Base-by-base conservation (phyloP, 2,329 filamentous ascomycete species). In the Aspergillus floridensis region DNA sequence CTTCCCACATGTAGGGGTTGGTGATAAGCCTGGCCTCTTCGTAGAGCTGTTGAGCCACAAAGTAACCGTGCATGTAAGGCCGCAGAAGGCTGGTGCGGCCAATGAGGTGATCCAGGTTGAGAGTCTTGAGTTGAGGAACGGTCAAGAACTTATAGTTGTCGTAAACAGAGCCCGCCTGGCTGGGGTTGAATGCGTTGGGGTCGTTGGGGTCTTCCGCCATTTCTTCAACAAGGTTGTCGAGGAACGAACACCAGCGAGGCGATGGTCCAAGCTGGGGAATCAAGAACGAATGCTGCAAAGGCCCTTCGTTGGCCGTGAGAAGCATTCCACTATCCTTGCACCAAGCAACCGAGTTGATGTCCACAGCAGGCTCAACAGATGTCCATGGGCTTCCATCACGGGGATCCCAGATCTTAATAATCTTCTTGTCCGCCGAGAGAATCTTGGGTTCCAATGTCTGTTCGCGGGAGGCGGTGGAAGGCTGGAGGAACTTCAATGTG, bases 91-190 rank as follows among this genome's bases (percentile, higher is more conserved):
- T 95, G 29, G 92, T 96, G 68, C 92, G 93, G 65, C 93, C 93
- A 59, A 99, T 84, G 51, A 99, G 82, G 73, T 98, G 93, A 56
- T 91, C 88, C 70, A 99, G 77, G 73, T 91, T 96, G 65, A 99
- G 84, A 38, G 88, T 86, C 68, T 90, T 90, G 56, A 99, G 82
- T 74, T 99, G 93, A 48, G 91, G 87, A 62, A 92, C 76, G 2
- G 93, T 96, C 72, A 99, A 82, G 85, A 99, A 99, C 78, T 98
- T 99, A 86, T 93, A 98, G 77, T 99, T 98, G 78, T 99, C 95
- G 80, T 99, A 99, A 10, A 95, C 91, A 68, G 95, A 88, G 78
- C 87, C 79, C 76, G 83, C 71, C 56, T 79, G 75, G 31, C 74
- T 70, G 26, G 71, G 69, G 57, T 69, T 75, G 67, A 79, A 82